These are phyloP conservation scores for Rhodofomes roseus DNA, from an alignment of 1,284 basidiomycete genomes.

Conservation along the genomic window DNA sequence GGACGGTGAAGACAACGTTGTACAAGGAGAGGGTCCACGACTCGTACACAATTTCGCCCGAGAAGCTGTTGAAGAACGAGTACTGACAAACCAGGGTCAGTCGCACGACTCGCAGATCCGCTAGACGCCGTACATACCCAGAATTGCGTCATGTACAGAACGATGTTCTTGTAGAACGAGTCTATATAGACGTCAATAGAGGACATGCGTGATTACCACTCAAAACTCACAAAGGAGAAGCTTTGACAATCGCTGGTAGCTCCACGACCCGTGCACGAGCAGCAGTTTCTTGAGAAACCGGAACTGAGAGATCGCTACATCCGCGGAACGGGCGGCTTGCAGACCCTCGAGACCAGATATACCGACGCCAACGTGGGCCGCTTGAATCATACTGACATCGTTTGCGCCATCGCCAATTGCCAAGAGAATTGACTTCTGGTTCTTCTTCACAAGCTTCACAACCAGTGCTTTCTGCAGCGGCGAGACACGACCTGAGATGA, in stretches of 20 bases:
- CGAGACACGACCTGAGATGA: conserved; percentile 81
- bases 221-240: conserved; percentile 81
- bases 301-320: conserved; percentile 98
- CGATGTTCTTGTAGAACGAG: conserved; percentile 97
- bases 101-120: not conserved
- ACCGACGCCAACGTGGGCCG: conserved; percentile 96
- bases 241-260: conserved; percentile 92
- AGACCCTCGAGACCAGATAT: conserved; percentile 99
- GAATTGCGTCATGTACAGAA: conserved; percentile 96
- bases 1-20: conserved; percentile 91
- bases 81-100: conserved; percentile 50
- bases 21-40: conserved; percentile 97
- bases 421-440: conserved; percentile 86
- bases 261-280: conserved; percentile 98
- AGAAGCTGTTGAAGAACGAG: conserved; percentile 98
- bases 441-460: conserved; percentile 98
- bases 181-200: conserved; percentile 41
- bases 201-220: not conserved
- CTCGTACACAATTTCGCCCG: conserved; percentile 97
- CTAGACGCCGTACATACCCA: conserved; percentile 65
- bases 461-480: conserved; percentile 97
- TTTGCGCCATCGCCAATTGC: conserved; percentile 98
- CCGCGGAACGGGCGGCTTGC: conserved; percentile 95
- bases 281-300: conserved; percentile 94
- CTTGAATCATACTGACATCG: conserved; percentile 96